A percentile compares a stretch with the other conserved stretches of the same genome.
Conservation (phyloP, 148 eudicot species). For the Cornus florida region DNA sequence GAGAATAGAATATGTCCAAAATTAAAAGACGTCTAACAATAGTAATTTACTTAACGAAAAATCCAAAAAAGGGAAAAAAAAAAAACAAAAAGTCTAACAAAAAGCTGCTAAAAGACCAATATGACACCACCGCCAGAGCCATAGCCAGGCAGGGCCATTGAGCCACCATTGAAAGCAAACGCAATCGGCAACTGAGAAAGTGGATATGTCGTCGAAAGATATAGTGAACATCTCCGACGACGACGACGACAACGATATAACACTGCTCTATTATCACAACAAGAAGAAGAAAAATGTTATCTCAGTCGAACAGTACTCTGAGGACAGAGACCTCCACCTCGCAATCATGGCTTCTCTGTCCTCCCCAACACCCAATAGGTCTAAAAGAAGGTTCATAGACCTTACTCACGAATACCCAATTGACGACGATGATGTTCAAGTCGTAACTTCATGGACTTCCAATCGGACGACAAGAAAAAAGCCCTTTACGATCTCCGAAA, state of each 20-base stretch:
- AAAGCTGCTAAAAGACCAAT: too few relatives aligned
- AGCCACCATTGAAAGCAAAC: too few relatives aligned
- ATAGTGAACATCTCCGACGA: neutral
- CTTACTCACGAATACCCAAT: slow-evolving; percentile 20
- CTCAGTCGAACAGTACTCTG: slow-evolving; percentile 25
- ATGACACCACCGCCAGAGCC: too few relatives aligned
- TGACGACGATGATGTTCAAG: slow-evolving; percentile 23
- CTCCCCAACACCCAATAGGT: neutral
- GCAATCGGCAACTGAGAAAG: too few relatives aligned
- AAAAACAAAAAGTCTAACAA: too few relatives aligned
- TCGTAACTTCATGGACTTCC: neutral
- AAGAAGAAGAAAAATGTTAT: neutral
- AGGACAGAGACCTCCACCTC: slow-evolving; percentile 1
- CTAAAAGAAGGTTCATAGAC: slow-evolving; percentile 1
- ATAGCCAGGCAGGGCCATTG: too few relatives aligned
- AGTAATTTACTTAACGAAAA: too few relatives aligned
- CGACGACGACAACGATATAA: neutral
- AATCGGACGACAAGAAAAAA: neutral
- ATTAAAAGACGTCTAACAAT: too few relatives aligned
- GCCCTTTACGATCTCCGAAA: slow-evolving; percentile 18
- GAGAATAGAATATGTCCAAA: too few relatives aligned
- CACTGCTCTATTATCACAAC: too few relatives aligned
- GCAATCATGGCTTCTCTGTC: slow-evolving; percentile 2
- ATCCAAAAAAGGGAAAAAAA: too few relatives aligned
- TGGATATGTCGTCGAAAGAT: neutral